Conservation (phyloP, 2,329 filamentous ascomycete species). For the Ophiostoma perfectum region DNA sequence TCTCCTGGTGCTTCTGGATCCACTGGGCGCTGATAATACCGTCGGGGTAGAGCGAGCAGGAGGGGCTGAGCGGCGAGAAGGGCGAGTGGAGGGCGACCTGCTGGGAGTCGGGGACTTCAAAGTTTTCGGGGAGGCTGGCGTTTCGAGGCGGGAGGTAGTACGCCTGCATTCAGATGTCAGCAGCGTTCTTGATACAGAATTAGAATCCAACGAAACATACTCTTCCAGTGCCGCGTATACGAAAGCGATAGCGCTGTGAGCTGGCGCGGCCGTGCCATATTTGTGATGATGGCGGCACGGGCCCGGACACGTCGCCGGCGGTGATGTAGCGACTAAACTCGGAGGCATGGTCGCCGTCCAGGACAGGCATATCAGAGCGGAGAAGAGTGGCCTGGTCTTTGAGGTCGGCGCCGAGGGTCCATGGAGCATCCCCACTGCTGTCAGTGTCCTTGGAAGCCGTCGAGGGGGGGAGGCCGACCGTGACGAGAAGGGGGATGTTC, state of each 20-base stretch:
- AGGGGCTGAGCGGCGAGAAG: slow-evolving; percentile 80
- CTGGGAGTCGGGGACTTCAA: slow-evolving; percentile 41
- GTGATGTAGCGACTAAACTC: slow-evolving; percentile 62
- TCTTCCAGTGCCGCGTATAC: slow-evolving; percentile 61
- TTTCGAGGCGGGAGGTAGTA: slow-evolving; percentile 54
- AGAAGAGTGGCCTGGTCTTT: slow-evolving; percentile 57
- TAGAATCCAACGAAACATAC: no score
- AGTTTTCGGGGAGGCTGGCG: slow-evolving; percentile 48
- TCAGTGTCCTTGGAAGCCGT: neutral
- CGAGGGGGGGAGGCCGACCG: slow-evolving; percentile 62
- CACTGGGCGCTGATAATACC: slow-evolving; percentile 76
- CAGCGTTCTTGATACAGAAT: no score
- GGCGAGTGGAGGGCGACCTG: slow-evolving; percentile 73
- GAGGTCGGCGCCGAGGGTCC: slow-evolving; percentile 45
- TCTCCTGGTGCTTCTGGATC: slow-evolving; percentile 81
- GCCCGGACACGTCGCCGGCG: slow-evolving; percentile 56
- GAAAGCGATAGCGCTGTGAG: slow-evolving; percentile 55
- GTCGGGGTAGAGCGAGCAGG: slow-evolving; percentile 80
- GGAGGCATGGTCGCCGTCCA: slow-evolving; percentile 61
- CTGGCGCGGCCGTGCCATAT: slow-evolving; percentile 62
- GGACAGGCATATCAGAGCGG: slow-evolving; percentile 62
- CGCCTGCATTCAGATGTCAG: slow-evolving; percentile 37
- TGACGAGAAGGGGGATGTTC: slow-evolving; percentile 76
- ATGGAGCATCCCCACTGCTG: slow-evolving; percentile 31
- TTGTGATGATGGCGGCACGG: slow-evolving; percentile 27